Conservation (phyloP, 2,329 filamentous ascomycete genomes). For the Penicillium capsulatum region DNA sequence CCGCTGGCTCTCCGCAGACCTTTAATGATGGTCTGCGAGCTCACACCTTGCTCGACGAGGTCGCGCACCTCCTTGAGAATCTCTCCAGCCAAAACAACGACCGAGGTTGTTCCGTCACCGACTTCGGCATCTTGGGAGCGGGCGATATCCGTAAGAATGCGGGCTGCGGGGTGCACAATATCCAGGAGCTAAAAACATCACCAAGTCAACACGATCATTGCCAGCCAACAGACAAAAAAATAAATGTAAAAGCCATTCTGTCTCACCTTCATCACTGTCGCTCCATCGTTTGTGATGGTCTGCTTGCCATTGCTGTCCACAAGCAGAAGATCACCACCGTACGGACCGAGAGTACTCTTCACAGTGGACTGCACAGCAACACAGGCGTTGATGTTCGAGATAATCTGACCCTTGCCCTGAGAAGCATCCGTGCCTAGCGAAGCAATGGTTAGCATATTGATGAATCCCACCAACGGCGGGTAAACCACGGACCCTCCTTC, state of each 20-base stretch:
- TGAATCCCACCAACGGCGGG: constrained; percentile 25
- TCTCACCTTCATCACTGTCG: constrained; percentile 96
- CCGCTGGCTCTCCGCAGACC: constrained; percentile 79
- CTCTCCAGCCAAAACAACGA: constrained; percentile 95
- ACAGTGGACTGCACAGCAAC: constrained; percentile 92
- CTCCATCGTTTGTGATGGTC: constrained; percentile 98
- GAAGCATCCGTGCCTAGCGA: constrained; percentile 85
- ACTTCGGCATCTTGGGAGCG: constrained; percentile 99
- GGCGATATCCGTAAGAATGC: constrained; percentile 96
- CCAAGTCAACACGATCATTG: constrained; percentile 6
- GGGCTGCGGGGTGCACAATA: constrained; percentile 94
- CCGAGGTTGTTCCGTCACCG: constrained; percentile 94
- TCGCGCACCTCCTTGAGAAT: constrained; percentile 96
- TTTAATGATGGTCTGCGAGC: constrained; percentile 97
- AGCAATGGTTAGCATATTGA: constrained; percentile 25
- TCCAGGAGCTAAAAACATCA: constrained; percentile 69
- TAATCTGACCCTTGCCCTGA: constrained; percentile 91
- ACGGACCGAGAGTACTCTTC: constrained; percentile 91
- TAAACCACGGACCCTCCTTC: constrained; percentile 73
- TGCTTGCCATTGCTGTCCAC: constrained; percentile 93
- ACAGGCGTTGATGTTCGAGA: constrained; percentile 98
- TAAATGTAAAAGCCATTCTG: constrained; percentile 2
- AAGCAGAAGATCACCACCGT: constrained; percentile 92
- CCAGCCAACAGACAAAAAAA: not conserved
- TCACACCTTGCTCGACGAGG: constrained; percentile 92